Conservation (phyloP, 805 yeast genomes). For the Candida awuae region DNA sequence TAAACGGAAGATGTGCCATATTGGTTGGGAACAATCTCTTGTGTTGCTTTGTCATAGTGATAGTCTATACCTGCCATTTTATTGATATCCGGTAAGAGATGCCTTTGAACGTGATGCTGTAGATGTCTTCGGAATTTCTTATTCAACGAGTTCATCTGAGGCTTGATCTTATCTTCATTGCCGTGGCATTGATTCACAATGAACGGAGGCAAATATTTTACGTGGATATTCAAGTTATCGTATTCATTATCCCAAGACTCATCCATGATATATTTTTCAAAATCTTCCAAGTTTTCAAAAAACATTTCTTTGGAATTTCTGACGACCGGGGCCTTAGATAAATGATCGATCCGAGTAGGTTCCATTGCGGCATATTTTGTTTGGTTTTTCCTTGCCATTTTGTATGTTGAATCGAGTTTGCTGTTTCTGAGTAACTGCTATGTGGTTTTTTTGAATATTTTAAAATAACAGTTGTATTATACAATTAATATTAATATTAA, state of each 20-base stretch:
- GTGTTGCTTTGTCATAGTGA: conserved; percentile 34
- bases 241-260: conserved; percentile 73
- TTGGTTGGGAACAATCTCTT: conserved; percentile 39
- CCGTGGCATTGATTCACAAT: conserved; percentile 57
- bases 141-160: conserved; percentile 63
- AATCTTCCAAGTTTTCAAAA: conserved; percentile 58
- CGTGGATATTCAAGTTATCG: conserved; percentile 58
- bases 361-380: conserved; percentile 15
- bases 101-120: conserved; percentile 68
- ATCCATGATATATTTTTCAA: conserved; percentile 57
- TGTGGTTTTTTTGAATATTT: neutral
- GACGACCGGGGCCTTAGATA: conserved; percentile 23
- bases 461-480: too few species aligned
- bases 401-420: neutral
- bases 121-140: conserved; percentile 65
- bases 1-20: conserved; percentile 38
- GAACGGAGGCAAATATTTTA: conserved; percentile 68
- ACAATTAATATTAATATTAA: too few species aligned
- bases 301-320: conserved; percentile 25
- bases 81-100: conserved; percentile 58
- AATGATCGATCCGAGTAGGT: conserved; percentile 27
- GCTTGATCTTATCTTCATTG: conserved; percentile 63
- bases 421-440: neutral
- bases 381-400: conserved; percentile 22
- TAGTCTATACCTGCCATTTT: conserved; percentile 48